Base-by-base conservation (phyloP, 805 yeast genomes). In the Starmera amethionina region DNA sequence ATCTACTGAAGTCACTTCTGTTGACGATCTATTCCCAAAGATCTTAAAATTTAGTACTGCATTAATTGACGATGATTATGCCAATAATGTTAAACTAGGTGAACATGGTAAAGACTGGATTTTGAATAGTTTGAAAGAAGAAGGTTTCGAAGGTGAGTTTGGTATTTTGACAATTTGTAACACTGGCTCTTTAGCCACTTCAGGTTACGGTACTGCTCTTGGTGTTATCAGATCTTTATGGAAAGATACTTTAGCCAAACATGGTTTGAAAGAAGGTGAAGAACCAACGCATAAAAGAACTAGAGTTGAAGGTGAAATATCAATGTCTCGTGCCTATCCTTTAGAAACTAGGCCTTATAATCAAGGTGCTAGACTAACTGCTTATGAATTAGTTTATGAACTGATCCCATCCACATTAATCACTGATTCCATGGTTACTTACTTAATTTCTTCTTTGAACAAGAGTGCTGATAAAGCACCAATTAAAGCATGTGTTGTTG, bases 181-280 rank as follows among this genome's bases (percentile, higher is more conserved):
- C 62, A 90, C 98, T 1, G 98, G 98, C 0, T 86, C 97, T 0
- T 67, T 90, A 43, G 98, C 98, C 1, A 90, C 98, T 2, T 86
- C 97, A 4, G 97, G 97, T 2, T 90, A 88, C 57, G 98, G 98
- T 28, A 90, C 98, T 5, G 97, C 97, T 0, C 68, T 90, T 28
- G 97, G 98, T 12, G 85, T 93, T 19, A 77, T 90, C 32, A 75
- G 97, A 48, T 77, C 95, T 0, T 66, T 84, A 45, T 73, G 71
- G 72, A 54, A 57, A 40, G 61, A 67, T 45, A 58, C 75, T 4
- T 43, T 30, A 8, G 43, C 9, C 43, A 5, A 15, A 19, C 28
- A 36, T 18, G 31, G 31, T 16, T 5, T 18, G 25, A 9, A 47
- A 25, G 33, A 30, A 14, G 32, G 57, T 2, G 49, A 50, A 9